Conservation (phyloP, 495 filamentous ascomycete genomes). For the Lindgomyces ingoldianus region DNA sequence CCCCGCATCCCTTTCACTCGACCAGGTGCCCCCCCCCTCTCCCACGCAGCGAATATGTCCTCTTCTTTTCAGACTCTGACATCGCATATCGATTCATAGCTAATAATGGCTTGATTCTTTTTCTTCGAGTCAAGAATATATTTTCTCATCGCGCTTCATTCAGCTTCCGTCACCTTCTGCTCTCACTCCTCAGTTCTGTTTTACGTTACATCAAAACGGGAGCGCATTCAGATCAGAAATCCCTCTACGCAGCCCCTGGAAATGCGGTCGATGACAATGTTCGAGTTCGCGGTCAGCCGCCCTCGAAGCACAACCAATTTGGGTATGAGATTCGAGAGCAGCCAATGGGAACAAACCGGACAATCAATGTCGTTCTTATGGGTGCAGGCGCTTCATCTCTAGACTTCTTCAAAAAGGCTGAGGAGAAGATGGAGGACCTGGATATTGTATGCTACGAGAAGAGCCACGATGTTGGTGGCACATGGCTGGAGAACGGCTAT, state of each 20-base stretch:
- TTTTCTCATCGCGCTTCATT: not conserved
- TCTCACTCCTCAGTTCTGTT: not conserved
- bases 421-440: conserved; percentile 45
- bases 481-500: conserved; percentile 47
- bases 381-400: conserved; percentile 49
- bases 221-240: conserved; percentile 14
- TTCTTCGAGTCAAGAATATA: not conserved
- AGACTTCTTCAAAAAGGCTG: conserved; percentile 48
- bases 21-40: too few species aligned
- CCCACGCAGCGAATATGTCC: too few species aligned
- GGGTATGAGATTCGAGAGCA: conserved; percentile 49
- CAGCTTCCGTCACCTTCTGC: not conserved
- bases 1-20: not conserved
- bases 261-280: conserved; percentile 27
- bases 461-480: conserved; percentile 50
- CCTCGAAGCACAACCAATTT: conserved; percentile 39
- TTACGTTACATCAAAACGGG: conserved; percentile 15
- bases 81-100: not conserved
- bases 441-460: conserved; percentile 50
- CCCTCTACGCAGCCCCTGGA: conserved; percentile 1
- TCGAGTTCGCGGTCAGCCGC: conserved; percentile 32
- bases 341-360: conserved; percentile 44
- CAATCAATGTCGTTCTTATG: conserved; percentile 46
- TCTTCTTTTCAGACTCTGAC: conserved; percentile 9
- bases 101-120: conserved; percentile 15